Base-by-base conservation (phyloP, 2,329 filamentous ascomycete genomes). In the Trichoderma arundinaceum region DNA sequence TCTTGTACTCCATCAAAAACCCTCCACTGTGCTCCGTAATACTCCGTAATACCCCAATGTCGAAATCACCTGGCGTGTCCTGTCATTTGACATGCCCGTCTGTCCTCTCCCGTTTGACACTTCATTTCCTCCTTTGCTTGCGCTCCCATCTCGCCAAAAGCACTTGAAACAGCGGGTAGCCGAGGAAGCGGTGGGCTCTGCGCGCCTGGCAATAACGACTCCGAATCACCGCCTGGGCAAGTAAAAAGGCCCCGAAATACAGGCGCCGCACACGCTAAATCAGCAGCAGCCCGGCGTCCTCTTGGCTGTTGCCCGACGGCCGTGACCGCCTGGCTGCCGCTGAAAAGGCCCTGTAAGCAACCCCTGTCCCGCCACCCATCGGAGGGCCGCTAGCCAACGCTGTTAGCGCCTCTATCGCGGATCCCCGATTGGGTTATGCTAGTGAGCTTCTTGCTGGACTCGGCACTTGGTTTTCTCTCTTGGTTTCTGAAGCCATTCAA, bases 371-470 rank as follows among this genome's bases (percentile, higher is more conserved):
- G 39, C 19, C 41, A 56, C 49, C n/a, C n/a, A n/a, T n/a, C n/a
- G n/a, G n/a, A n/a, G n/a, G n/a, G n/a, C n/a, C n/a, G n/a, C n/a
- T 54, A 53, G 44, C 43, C 51, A 43, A 13, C 61, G 33, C 39
- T 41, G 33, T 52, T 48, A 48, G 52, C 33, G 51, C 22, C 52
- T 49, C 41, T 49, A 39, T 44, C 59, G 43, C 33, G 52, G 17
- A 22, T 49, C 61, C 51, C 61, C 61, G 51, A 64, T 64, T 64
- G 61, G 61, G 52, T 13, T 35, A 28, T 35, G 49, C 39, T 35
- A 43, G 28, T 41, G 43, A 17, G 9, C 15, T 39, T 48, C 6
- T 7, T 7, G 10, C 57, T 38, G 41, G 32, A 19, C 48, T 53
- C 59, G 59, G 59, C 59, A 62, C 17, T 28, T 49, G n/a, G n/a